These are phyloP conservation scores for Leccinum pellstonianum DNA, from an alignment of 768 basidiomycete species.

Conservation along the genomic window DNA sequence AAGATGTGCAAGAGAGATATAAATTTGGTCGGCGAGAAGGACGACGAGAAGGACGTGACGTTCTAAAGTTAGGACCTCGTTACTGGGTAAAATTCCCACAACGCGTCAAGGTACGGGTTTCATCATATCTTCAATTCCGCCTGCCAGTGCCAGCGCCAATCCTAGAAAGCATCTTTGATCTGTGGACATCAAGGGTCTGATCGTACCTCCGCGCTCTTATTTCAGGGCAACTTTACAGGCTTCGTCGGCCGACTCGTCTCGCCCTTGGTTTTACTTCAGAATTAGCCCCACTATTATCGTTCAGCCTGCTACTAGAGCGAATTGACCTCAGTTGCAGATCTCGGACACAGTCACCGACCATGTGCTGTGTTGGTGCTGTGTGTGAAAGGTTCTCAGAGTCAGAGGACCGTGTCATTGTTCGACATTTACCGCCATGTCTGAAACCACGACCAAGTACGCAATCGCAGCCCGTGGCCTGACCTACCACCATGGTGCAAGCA, in stretches of 20 bases:
- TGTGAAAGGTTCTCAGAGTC: background rate
- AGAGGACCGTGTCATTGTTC: background rate
- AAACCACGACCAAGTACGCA: slow-evolving; percentile 5
- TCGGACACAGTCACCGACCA: background rate
- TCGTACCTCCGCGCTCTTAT: background rate
- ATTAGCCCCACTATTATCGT: background rate
- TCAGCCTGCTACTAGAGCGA: background rate
- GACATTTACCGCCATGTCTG: background rate
- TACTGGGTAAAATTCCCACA: background rate
- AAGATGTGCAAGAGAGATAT: slow-evolving; percentile 20
- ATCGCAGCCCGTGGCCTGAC: slow-evolving; percentile 51
- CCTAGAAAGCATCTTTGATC: too few relatives aligned
- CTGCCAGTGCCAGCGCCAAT: background rate
- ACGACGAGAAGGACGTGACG: background rate
- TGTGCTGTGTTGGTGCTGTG: background rate
- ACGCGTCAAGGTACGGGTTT: background rate
- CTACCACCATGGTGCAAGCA: slow-evolving; percentile 49
- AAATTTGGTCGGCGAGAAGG: slow-evolving; percentile 21
- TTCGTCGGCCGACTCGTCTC: background rate
- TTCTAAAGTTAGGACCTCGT: slow-evolving; percentile 10
- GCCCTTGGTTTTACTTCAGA: background rate
- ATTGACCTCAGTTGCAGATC: background rate
- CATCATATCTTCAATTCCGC: background rate
- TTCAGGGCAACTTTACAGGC: background rate
- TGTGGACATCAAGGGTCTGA: background rate